phyloP scores from a whole-genome alignment of 176 grass and related monocot genomes.

The Echinochloa phyllopogon region DNA sequence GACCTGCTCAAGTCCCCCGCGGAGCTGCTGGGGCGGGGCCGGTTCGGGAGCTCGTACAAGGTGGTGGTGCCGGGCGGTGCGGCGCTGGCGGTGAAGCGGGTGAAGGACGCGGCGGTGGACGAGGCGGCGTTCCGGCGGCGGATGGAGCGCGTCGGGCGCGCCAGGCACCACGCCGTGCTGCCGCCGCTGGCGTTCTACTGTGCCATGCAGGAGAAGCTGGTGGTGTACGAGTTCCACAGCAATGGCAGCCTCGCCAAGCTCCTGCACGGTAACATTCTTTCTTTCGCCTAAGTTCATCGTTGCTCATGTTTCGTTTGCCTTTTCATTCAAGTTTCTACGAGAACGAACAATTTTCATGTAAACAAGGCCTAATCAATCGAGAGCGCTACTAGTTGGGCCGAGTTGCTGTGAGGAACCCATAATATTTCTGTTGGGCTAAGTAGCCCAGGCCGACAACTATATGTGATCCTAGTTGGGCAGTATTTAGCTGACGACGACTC shows the following conservation, averaged over 20 bases:
- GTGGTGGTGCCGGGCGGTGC: slow-evolving; percentile 52
- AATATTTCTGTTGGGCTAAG: neutral
- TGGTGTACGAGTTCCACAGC: slow-evolving; percentile 69
- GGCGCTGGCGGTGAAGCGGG: slow-evolving; percentile 69
- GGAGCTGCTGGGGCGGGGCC: slow-evolving; percentile 69
- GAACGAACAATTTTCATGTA: neutral
- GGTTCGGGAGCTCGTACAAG: slow-evolving; percentile 75
- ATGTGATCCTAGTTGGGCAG: neutral
- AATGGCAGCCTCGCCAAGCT: slow-evolving; percentile 62
- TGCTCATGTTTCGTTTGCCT: neutral
- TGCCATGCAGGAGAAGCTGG: slow-evolving; percentile 72
- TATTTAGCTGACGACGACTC: neutral
- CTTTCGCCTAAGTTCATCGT: neutral
- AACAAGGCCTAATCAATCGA: neutral
- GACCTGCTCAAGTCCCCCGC: slow-evolving; percentile 72
- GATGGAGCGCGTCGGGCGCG: slow-evolving; percentile 56
- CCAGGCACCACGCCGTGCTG: slow-evolving; percentile 56
- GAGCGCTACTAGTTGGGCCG: too few species aligned
- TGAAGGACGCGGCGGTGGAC: slow-evolving; percentile 49
- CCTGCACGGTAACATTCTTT: slow-evolving; percentile 52
- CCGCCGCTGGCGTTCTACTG: slow-evolving; percentile 67
- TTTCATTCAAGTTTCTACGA: neutral
- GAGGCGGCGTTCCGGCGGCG: slow-evolving; percentile 54
- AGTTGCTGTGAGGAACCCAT: neutral
- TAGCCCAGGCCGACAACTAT: too few species aligned